A percentile compares a stretch with the other conserved stretches of the same genome.
Evolutionary conservation across 1,284 basidiomycete species (phyloP).

Genomic region (Athelia psychrophila): DNA sequence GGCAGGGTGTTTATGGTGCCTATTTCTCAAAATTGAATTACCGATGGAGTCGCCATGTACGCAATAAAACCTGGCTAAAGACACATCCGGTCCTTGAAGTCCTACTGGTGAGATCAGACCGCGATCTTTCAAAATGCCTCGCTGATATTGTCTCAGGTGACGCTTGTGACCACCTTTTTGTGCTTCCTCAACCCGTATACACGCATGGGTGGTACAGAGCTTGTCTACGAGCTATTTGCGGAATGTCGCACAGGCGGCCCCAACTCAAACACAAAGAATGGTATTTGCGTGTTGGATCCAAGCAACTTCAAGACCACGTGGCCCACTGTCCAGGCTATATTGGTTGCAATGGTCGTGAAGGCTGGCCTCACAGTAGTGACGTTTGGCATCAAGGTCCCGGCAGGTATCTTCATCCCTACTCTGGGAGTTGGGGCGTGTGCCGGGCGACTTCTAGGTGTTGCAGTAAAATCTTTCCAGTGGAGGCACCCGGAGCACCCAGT

Average conservation of each 20-base stretch:
- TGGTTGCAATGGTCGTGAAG: slow-evolving; percentile 80
- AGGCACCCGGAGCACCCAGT: slow-evolving; percentile 59
- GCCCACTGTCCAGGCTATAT: slow-evolving; percentile 66
- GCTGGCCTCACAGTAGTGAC: slow-evolving; percentile 85
- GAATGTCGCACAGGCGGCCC: slow-evolving; percentile 62
- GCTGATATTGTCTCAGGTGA: slow-evolving; percentile 49
- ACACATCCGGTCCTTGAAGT: slow-evolving; percentile 86
- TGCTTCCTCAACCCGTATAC: slow-evolving; percentile 91
- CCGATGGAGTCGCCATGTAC: slow-evolving; percentile 82
- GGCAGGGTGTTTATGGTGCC: slow-evolving; percentile 88
- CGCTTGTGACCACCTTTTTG: slow-evolving; percentile 69
- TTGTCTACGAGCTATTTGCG: slow-evolving; percentile 89
- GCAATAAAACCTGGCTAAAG: slow-evolving; percentile 80
- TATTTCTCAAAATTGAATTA: slow-evolving; percentile 92
- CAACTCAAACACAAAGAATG: slow-evolving; percentile 53
- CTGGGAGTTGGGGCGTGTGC: slow-evolving; percentile 97
- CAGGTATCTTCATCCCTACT: slow-evolving; percentile 97
- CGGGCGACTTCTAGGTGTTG: slow-evolving; percentile 85
- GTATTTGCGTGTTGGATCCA: slow-evolving; percentile 71
- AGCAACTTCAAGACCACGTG: slow-evolving; percentile 56
- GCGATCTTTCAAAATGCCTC: slow-evolving; percentile 1
- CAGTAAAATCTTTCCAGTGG: slow-evolving; percentile 78
- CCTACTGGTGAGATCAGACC: slow-evolving; percentile 54
- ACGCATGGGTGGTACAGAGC: slow-evolving; percentile 92
- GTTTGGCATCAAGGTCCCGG: slow-evolving; percentile 92